Evolutionary conservation across 169 alveolate species (phyloP), one percentile per base, ranked within the genome.

Genomic region (Eimeria maxima): DNA sequence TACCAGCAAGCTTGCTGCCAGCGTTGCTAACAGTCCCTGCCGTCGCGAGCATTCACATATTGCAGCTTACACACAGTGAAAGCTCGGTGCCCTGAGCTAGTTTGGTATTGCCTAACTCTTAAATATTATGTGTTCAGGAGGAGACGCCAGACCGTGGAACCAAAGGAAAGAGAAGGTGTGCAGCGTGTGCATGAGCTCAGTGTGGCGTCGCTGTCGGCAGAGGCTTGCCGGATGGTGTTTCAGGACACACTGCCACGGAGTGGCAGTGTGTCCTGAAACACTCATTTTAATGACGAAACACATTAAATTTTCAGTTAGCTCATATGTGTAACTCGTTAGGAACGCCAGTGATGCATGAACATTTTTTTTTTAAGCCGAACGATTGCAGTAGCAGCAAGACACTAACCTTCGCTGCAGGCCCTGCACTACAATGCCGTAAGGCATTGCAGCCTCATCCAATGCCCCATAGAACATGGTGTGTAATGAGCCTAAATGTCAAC

Each of bases 131-230:
- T 38, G 4, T 71, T 71, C 3, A 14, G 6, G 22, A 38, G 3
- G 3, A 71, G 5, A 33, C 3, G 4, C 0, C 24, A 33, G 47
- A 13, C 0, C n/a, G n/a, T 71, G 8, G 4, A 33, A 71, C 53
- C 27, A 24, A 33, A 71, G 81, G 47, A 53, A 38, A 2, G 53
- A 71, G 38, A 10, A 3, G 81, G 13, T 71, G 27, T 7, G 27
- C 81, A 71, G 81, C 81, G 50, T 11, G n/a, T 50, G 53, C 50
- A 33, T 24, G 53, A 29, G 7, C 81, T 14, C 81, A 14, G 47
- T 71, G 81, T 53, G 29, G 50, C 29, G 81, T n/a, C 4, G 38
- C 47, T 22, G 86, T 74, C 86, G 86, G 86, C 60, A 74, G 86
- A 38, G 86, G 86, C 57, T 74, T 44, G 33, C 60, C 20, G 80